Evolutionary conservation across 768 basidiomycete genomes (phyloP).

Genomic region (Tephrocybe sp.): DNA sequence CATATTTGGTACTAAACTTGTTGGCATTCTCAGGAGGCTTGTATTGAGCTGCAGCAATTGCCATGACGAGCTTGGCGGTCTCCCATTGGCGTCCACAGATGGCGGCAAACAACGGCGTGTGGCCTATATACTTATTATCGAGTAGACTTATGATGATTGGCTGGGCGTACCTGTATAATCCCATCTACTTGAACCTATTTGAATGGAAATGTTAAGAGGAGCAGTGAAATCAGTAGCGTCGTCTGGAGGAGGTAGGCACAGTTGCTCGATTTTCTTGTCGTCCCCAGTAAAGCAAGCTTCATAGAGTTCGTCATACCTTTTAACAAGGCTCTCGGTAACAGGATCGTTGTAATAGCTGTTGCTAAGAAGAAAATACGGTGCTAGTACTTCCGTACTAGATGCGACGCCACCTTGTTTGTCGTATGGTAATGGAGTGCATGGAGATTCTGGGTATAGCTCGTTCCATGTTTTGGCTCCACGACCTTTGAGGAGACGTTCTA

Average conservation of each 20-base stretch:
- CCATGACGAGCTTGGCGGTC: slow-evolving; percentile 56
- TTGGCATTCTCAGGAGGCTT: slow-evolving; percentile 34
- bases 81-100: slow-evolving; percentile 49
- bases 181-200: slow-evolving; percentile 15
- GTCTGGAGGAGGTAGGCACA: slow-evolving; percentile 45
- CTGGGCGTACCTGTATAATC: slow-evolving; percentile 21
- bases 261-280: slow-evolving; percentile 44
- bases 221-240: slow-evolving; percentile 15
- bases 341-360: slow-evolving; percentile 20
- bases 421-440: slow-evolving; percentile 8
- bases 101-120: slow-evolving; percentile 50
- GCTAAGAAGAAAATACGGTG: not conserved
- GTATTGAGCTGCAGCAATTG: slow-evolving; percentile 56
- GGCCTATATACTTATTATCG: slow-evolving; percentile 29
- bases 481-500: slow-evolving; percentile 29
- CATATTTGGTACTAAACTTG: slow-evolving; percentile 30
- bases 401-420: slow-evolving; percentile 7
- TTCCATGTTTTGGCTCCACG: slow-evolving; percentile 42
- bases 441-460: slow-evolving; percentile 32
- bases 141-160: not conserved
- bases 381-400: slow-evolving; percentile 1
- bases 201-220: slow-evolving; percentile 45
- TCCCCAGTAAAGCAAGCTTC: slow-evolving; percentile 56
- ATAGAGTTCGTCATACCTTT: slow-evolving; percentile 50
- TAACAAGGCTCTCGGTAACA: slow-evolving; percentile 32